Evolutionary conservation across 306 rosid genomes (phyloP), one percentile per base, ranked within the genome.

Genomic region (Benincasa hispida): DNA sequence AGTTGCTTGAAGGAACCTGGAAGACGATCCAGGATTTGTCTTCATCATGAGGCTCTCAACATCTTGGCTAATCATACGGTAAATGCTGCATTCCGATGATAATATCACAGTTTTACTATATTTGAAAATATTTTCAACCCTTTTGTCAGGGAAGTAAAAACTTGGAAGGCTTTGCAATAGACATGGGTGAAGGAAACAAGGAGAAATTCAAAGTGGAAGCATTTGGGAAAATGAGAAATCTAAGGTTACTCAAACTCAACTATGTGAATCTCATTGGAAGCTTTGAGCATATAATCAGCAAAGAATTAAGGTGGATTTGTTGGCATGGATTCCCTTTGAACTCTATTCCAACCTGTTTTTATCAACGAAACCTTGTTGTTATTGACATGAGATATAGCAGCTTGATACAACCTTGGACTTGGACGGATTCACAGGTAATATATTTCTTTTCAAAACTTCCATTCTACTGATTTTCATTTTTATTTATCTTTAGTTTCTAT

Each of bases 361-460:
- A 45, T 0, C 32, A 60, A 60, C 51, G 28, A 12, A 79, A 6
- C 7, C 37, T 79, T 11, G 78, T 72, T 47, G 82, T 1, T 15
- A 68, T 79, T 60, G 82, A 79, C 54, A 79, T 79, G 63, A 60
- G 51, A 7, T 8, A 48, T 5, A 73, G 55, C 5, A 48, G 73
- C 21, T 59, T 79, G 72, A 28, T 17, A 30, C 39, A 61, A 0
- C n/a, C 68, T 61, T 61, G 68, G 68, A 61, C 62, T 56, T 56
- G 41, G 41, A 30, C 11, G 19, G 41, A 61, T 61, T 61, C 68
- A 61, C 35, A 61, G 68, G 67, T 60, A 60, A 60, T 12, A 12
- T 45, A 2, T 2, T 10, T 0, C 3, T 12, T 12, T 35, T 35
- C 4, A 5, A 12, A 45, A 45, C 12, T 3, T 12, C 3, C 51